Evolutionary conservation across 306 rosid species (phyloP).

Genomic region (Geum urbanum): DNA sequence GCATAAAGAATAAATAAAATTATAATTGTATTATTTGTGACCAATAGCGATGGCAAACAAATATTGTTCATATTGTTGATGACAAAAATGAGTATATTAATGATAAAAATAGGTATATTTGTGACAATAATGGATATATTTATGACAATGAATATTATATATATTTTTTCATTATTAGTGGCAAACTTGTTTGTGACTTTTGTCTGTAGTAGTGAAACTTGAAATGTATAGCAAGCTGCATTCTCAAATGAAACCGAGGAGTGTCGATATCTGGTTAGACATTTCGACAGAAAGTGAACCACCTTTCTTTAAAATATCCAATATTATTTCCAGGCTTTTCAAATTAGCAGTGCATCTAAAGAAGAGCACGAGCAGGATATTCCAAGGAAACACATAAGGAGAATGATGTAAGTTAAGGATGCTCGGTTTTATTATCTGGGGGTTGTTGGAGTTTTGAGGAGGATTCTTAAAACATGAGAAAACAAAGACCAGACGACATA

Average conservation of each 20-base stretch:
- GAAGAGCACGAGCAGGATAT: slow-evolving; percentile 47
- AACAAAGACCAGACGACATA: slow-evolving; percentile 53
- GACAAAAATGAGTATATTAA: too few species aligned
- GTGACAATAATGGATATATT: too few species aligned
- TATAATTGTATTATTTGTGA: too few species aligned
- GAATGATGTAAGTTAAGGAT: slow-evolving; percentile 48
- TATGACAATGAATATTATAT: too few species aligned
- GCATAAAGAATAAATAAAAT: too few species aligned
- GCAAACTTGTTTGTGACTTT: too few species aligned
- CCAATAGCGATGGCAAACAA: too few species aligned
- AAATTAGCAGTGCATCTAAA: slow-evolving; percentile 22
- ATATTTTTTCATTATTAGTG: too few species aligned
- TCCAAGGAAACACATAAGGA: slow-evolving; percentile 44
- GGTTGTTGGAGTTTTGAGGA: slow-evolving; percentile 43
- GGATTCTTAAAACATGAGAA: slow-evolving; percentile 56
- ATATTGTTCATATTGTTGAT: too few species aligned
- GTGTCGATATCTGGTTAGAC: not conserved
- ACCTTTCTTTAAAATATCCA: slow-evolving; percentile 7
- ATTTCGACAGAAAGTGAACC: not conserved
- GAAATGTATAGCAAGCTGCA: not conserved
- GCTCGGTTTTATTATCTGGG: slow-evolving; percentile 22
- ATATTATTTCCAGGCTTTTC: slow-evolving; percentile 15
- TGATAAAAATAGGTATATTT: too few species aligned
- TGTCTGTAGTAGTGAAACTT: too few species aligned
- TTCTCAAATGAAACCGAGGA: not conserved